Evolutionary conservation across 2,329 filamentous ascomycete genomes (phyloP), one percentile per base, ranked within the genome.

Genomic region (Ciborinia camelliae): DNA sequence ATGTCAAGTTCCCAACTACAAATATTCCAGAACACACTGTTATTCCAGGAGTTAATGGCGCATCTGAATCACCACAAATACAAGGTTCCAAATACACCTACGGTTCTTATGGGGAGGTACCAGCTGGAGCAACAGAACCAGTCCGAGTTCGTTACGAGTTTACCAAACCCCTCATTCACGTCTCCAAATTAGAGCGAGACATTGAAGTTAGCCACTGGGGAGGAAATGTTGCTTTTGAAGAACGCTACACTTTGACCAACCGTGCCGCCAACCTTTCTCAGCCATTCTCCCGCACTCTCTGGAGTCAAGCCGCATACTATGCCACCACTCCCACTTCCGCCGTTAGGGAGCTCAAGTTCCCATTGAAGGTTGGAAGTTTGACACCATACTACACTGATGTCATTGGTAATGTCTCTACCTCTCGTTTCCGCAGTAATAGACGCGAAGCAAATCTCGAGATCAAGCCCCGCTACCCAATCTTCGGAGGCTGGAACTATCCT

Each of bases 171-270:
- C 82, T 99, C 65, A 89, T 88, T 51, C 91, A 95, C 74, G 86
- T 92, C 59, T 86, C 87, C 41, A 81, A 86, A 20, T 82, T 99
- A 66, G 91, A 98, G 79, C 89, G 95, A 66, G 93, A 98, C 73
- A 81, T 99, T 68, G 95, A 99, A 77, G 89, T 99, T 72, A 96
- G 91, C 75, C 95, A 98, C 78, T 99, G 95, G 95, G 95, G 95
- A 70, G 95, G 95, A 68, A 99, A 99, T 76, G 79, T 98, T 62
- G 95, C 95, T 1, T 92, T 93, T 58, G 95, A 99, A 79, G 95
- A 99, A 80, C 87, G 91, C 65, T 97, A 97, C 79, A 91, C 89
- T 77, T 83, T 98, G 70, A 86, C 86, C 73, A 94, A 99, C 81
- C 87, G 90, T 68, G 95, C 90, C 68, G 96, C 95, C 58, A 89